Evolutionary conservation across 2,329 filamentous ascomycete species (phyloP).

Genomic region (Sclerotinia trifoliorum): DNA sequence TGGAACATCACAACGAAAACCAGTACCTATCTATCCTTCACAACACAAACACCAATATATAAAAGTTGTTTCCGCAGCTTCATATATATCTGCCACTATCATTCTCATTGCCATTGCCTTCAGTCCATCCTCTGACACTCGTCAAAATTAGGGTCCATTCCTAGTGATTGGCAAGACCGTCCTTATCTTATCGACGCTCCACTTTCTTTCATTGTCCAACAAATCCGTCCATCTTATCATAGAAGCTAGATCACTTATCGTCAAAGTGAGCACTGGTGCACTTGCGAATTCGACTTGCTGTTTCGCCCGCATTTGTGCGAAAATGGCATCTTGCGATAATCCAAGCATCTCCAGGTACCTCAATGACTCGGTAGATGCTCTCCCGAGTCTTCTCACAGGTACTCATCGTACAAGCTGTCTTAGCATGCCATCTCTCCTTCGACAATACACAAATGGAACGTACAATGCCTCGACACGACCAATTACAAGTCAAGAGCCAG

Average conservation of each 20-base stretch:
- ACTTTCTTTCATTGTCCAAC: not conserved
- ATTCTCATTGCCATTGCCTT: not conserved
- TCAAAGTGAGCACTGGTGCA: not conserved
- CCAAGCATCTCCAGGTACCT: constrained; percentile 4
- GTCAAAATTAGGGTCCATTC: not conserved
- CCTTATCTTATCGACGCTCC: constrained; percentile 16
- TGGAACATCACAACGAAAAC: not conserved
- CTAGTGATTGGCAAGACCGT: constrained; percentile 10
- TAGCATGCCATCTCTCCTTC: not conserved
- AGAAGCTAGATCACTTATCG: not conserved
- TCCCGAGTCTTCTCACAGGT: not conserved
- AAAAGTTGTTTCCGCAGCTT: too few species aligned
- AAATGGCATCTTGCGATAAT: constrained; percentile 4
- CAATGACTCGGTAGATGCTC: constrained; percentile 8
- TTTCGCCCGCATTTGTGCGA: not conserved
- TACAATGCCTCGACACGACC: not conserved
- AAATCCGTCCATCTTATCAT: not conserved
- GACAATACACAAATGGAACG: not conserved
- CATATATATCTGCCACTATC: not conserved
- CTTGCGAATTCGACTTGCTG: not conserved
- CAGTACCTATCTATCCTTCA: not conserved
- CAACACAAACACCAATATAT: not conserved
- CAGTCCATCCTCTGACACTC: not conserved
- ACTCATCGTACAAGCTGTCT: not conserved
- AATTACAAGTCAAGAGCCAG: not conserved